Evolutionary conservation across 352 stramenopile species (phyloP).

Genomic region (Stephanocyclus meneghinianus): DNA sequence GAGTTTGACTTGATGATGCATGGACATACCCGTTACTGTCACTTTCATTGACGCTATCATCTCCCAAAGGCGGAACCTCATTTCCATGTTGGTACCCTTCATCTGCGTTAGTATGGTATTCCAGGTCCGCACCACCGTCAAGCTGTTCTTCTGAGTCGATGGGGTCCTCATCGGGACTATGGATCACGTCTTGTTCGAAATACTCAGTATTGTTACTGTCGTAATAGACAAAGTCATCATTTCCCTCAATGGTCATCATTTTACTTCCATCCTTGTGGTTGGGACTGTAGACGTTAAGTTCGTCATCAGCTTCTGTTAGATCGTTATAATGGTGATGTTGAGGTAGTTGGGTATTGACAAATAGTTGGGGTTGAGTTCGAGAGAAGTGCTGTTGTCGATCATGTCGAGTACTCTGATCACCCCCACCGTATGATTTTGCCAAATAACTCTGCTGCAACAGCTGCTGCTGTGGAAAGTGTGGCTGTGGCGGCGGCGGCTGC

Average conservation of each 20-base stretch:
- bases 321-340: not conserved
- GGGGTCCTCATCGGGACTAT: not conserved
- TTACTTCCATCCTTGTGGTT: slow-evolving; percentile 11
- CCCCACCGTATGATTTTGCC: not conserved
- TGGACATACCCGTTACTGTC: not conserved
- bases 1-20: slow-evolving; percentile 14
- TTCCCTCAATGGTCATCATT: slow-evolving; percentile 16
- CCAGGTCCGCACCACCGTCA: slow-evolving; percentile 2
- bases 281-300: not conserved
- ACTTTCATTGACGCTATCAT: not conserved
- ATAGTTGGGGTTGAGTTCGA: not conserved
- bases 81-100: not conserved
- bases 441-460: not conserved
- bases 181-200: not conserved
- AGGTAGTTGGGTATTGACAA: not conserved
- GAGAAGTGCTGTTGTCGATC: not conserved
- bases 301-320: not conserved
- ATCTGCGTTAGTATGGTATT: slow-evolving; percentile 8
- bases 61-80: not conserved
- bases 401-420: not conserved
- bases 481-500: not conserved
- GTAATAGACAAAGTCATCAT: slow-evolving; percentile 10
- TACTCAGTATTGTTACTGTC: not conserved
- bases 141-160: not conserved
- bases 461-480: not conserved